A percentile compares a stretch with the other conserved stretches of the same genome.
These are phyloP conservation scores for Diophrys sp. DNA, from an alignment of 73 alveolate species.

Conservation along the genomic window DNA sequence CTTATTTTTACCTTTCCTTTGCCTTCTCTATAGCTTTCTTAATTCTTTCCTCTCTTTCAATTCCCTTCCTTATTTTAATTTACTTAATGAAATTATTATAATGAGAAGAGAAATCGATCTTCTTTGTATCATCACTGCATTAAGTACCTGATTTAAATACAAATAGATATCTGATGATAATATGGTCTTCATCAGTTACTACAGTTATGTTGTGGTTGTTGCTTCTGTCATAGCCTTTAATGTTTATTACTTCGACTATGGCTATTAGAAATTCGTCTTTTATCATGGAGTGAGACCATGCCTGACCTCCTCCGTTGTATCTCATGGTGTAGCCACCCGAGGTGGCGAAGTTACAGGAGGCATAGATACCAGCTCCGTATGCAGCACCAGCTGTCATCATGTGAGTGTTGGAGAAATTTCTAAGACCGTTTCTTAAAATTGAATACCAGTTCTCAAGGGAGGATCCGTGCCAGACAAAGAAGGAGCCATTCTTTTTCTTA, in stretches of 20 bases:
- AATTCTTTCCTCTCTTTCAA: slow-evolving; percentile 7
- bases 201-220: slow-evolving; percentile 11
- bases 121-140: neutral
- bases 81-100: slow-evolving; percentile 1
- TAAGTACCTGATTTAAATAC: slow-evolving; percentile 6
- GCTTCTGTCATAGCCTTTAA: neutral
- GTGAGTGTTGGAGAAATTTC: slow-evolving; percentile 56
- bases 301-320: neutral
- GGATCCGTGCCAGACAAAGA: slow-evolving; percentile 68
- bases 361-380: slow-evolving; percentile 70
- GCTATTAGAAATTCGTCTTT: slow-evolving; percentile 6
- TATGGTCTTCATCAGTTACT: slow-evolving; percentile 15
- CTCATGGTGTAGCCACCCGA: slow-evolving; percentile 50
- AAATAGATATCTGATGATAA: slow-evolving; percentile 15
- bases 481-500: slow-evolving; percentile 55
- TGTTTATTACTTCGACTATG: slow-evolving; percentile 16
- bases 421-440: slow-evolving; percentile 62
- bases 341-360: slow-evolving; percentile 41
- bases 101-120: neutral
- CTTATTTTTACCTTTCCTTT: slow-evolving; percentile 3
- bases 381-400: slow-evolving; percentile 83
- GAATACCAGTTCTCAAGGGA: slow-evolving; percentile 72
- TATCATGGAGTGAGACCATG: slow-evolving; percentile 17
- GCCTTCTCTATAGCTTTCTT: slow-evolving; percentile 15
- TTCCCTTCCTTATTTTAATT: neutral